These are phyloP conservation scores for Penicillium herquei DNA, from an alignment of 495 filamentous ascomycete genomes.

Conservation along the genomic window DNA sequence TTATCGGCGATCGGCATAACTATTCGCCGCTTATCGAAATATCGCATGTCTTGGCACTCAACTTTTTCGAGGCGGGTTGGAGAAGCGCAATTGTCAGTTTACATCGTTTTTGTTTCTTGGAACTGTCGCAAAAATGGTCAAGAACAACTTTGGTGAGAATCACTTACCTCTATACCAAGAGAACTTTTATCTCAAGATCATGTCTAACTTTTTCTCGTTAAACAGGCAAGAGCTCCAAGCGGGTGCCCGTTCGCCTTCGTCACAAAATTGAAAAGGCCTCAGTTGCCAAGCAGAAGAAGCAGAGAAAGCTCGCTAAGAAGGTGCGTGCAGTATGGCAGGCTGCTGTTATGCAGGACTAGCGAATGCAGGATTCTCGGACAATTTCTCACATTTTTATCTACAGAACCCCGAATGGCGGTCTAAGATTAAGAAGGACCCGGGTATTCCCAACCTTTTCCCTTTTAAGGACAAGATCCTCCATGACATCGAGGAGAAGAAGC, in stretches of 20 bases:
- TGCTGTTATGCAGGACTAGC: no score
- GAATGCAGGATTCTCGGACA: conserved; percentile 3
- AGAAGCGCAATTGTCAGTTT: conserved; percentile 11
- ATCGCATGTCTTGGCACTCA: conserved; percentile 9
- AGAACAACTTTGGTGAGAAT: conserved; percentile 41
- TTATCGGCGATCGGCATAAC: conserved; percentile 42
- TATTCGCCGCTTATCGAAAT: conserved; percentile 46
- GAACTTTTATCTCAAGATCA: not conserved
- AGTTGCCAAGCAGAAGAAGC: conserved; percentile 85
- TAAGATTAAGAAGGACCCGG: conserved; percentile 92
- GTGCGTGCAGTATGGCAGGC: conserved; percentile 25
- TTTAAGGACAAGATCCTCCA: conserved; percentile 94
- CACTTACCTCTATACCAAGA: not conserved
- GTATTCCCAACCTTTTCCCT: conserved; percentile 95
- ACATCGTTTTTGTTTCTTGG: conserved; percentile 10
- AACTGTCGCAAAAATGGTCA: conserved; percentile 44
- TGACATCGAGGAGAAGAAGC: conserved; percentile 87
- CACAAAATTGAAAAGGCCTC: conserved; percentile 96
- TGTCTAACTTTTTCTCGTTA: conserved; percentile 7
- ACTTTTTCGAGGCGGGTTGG: conserved; percentile 4
- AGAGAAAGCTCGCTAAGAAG: conserved; percentile 83
- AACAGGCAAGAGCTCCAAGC: conserved; percentile 90
- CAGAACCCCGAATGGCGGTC: conserved; percentile 93
- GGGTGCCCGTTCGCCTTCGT: conserved; percentile 78
- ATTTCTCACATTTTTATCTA: conserved; percentile 1